A percentile compares a stretch with the other conserved stretches of the same genome.
These are phyloP conservation scores for Tetracladium setigerum DNA, from an alignment of 495 filamentous ascomycete genomes.

Conservation along the genomic window DNA sequence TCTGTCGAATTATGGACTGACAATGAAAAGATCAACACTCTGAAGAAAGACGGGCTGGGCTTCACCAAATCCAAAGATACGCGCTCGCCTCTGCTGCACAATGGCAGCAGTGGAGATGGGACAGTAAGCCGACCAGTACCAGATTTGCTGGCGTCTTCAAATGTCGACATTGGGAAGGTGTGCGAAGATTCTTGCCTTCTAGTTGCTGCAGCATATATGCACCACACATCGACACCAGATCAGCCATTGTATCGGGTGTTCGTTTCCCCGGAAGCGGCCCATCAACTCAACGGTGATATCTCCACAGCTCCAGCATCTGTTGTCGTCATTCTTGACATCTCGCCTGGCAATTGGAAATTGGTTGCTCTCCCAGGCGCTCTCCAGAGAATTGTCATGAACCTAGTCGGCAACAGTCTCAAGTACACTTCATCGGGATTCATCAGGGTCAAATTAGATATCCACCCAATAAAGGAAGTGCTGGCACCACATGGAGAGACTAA, in stretches of 20 bases:
- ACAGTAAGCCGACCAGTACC: not conserved
- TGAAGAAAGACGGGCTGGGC: no score
- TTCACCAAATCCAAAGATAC: no score
- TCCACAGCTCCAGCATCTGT: slow-evolving; percentile 22
- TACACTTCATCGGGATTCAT: slow-evolving; percentile 63
- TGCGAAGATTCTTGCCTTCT: no score
- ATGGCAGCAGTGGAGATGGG: not conserved
- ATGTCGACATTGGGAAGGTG: no score
- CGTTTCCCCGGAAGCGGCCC: not conserved
- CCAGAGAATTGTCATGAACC: slow-evolving; percentile 68
- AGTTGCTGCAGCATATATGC: no score
- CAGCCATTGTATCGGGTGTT: no score
- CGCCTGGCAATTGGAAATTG: slow-evolving; percentile 29
- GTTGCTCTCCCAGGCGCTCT: slow-evolving; percentile 44
- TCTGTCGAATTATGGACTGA: no score
- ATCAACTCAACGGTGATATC: not conserved
- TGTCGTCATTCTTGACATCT: slow-evolving; percentile 55
- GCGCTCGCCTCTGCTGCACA: no score
- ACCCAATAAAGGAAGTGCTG: not conserved
- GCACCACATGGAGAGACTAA: not conserved
- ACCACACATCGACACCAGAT: no score
- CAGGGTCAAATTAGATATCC: slow-evolving; percentile 31
- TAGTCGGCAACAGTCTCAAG: slow-evolving; percentile 77
- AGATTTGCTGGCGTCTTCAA: no score
- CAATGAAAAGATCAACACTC: no score